Conservation (phyloP, 306 rosid genomes). For the Ceratonia siliqua region DNA sequence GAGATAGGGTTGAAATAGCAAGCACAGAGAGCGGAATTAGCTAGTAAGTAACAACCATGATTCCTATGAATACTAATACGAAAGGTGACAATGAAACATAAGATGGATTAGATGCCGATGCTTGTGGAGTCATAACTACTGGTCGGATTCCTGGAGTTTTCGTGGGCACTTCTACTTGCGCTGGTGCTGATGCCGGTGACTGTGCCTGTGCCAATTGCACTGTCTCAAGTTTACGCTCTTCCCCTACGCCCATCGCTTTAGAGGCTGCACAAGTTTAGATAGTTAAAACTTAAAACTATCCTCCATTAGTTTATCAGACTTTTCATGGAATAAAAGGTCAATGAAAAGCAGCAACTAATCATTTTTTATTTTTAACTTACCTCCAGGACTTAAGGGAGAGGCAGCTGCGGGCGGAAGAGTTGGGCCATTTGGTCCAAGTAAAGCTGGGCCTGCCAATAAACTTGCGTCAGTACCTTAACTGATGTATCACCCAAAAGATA, state of each 20-base stretch:
- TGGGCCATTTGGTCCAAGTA: slow-evolving; percentile 39
- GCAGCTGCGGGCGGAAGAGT: slow-evolving; percentile 32
- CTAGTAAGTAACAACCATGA: background rate
- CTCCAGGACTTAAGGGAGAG: slow-evolving; percentile 56
- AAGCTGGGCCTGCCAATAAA: slow-evolving; percentile 43
- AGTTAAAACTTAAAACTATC: too few species aligned
- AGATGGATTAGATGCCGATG: slow-evolving; percentile 22
- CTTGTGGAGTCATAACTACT: slow-evolving; percentile 7
- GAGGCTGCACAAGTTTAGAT: slow-evolving; percentile 32
- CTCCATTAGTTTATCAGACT: too few species aligned
- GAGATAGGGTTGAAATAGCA: too few species aligned
- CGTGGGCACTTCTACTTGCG: slow-evolving; percentile 29
- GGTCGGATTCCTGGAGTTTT: slow-evolving; percentile 30
- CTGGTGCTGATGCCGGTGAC: slow-evolving; percentile 26
- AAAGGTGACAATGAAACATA: slow-evolving; percentile 14
- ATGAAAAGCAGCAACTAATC: too few species aligned
- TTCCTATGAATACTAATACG: background rate
- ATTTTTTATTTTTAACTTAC: slow-evolving; percentile 40
- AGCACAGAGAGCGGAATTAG: too few species aligned
- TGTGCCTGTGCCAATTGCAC: background rate
- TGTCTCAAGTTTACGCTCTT: background rate
- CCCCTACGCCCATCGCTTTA: slow-evolving; percentile 19
- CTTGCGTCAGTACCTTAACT: background rate
- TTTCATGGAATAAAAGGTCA: background rate
- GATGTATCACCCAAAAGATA: background rate